Evolutionary conservation across 495 filamentous ascomycete species (phyloP), one percentile per base, ranked within the genome.

Genomic region (Penicillium desertorum): DNA sequence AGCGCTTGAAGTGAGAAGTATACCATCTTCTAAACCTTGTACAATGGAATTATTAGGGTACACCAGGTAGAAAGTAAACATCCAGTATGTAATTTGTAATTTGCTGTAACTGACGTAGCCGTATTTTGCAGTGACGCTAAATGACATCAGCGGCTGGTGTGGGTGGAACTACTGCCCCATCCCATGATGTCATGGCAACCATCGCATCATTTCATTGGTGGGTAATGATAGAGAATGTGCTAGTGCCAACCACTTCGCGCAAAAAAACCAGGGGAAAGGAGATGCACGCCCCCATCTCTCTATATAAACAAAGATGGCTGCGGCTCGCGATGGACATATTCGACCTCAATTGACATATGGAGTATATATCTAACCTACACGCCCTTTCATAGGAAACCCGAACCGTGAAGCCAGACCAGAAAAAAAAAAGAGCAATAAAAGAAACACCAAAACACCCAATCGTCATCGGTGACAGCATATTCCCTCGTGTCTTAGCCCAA

Each of bases 401-500:
- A 20, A 53, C n/a, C 36, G 22, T 17, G 6, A 44, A 43, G 4
- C 37, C n/a, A 17, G 37, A 10, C 9, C 25, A 34, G 47, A 27
- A 30, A 43, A 52, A 53, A 43, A 43, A 43, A 52, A 53, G 32
- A 43, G 22, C 17, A 43, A 43, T 39, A 9, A 5, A 42, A 32
- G 27, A n/a, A 41, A 5, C 25, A 23, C 19, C 17, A 42, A 41
- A 48, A 42, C 45, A 43, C 42, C 30, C 43, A 42, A 59, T 61
- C 65, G 66, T 68, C 66, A 68, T 66, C 66, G 66, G 66, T 66
- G 61, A 66, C 63, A 66, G 63, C 65, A 68, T 65, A 48, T 47
- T 57, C 23, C 29, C 43, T 59, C 10, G 52, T 59, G 58, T 64
- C 52, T 60, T 57, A 58, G 56, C 48, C 54, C 48, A 45, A 14